Evolutionary conservation across 2,329 filamentous ascomycete species (phyloP), one percentile per base, ranked within the genome.

Genomic region (Cladosporium sp.): DNA sequence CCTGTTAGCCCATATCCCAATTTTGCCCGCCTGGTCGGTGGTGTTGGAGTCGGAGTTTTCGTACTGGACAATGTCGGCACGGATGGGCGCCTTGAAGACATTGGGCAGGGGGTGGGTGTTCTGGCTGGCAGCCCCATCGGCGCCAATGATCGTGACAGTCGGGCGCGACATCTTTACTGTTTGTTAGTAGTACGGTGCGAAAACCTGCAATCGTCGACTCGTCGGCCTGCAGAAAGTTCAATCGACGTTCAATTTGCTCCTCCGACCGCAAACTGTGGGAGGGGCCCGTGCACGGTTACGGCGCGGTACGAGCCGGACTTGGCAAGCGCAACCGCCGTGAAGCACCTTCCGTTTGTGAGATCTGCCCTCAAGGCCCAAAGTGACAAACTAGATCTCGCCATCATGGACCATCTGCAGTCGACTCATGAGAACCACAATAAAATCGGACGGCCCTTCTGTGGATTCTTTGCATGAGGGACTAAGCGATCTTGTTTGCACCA

Each of bases 61-160:
- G 83, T 93, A 91, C 89, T 98, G 94, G 81, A 99, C 95, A 82
- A 99, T 97, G 85, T 99, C 95, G 79, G 93, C 91, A 83, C 95
- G 94, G 88, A 99, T 98, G 77, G 95, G 95, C 77, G 91, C 88
- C 83, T 88, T 89, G 91, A 99, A 99, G 86, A 99, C 94, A 84
- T 92, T 89, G 80, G 96, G 95, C 78, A 98, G 89, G 81, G 95
- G 88, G 84, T 93, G 89, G 80, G 93, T 94, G 82, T 90, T 88
- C 82, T 91, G 91, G 84, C 89, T 91, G 85, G 92, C 86, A 86
- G 90, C 87, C 86, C 95, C 95, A 90, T 97, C 93, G 84, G 92
- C 93, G 84, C 91, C 89, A 86, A 96, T 89, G 86, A 99, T 93
- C 82, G 93, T 92, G 83, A 99, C 95, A 81, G 93, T 97, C 84